These are phyloP conservation scores for Saccharomyces jurei DNA, from an alignment of 805 yeast genomes.

Conservation along the genomic window DNA sequence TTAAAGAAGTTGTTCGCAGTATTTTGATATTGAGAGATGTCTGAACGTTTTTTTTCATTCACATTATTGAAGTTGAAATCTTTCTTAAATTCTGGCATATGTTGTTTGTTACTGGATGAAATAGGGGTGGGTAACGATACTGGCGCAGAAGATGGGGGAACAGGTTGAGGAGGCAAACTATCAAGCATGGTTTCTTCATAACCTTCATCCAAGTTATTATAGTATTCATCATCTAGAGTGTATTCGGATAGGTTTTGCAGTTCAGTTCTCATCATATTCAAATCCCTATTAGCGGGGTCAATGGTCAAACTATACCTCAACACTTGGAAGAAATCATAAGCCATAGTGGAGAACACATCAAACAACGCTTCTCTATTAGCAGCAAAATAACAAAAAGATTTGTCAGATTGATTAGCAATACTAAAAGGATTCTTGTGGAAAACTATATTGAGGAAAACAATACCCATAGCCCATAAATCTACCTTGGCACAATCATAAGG, in stretches of 20 bases:
- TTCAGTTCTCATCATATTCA: constrained; percentile 52
- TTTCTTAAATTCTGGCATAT: constrained; percentile 13
- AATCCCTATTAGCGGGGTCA: constrained; percentile 78
- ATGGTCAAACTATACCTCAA: constrained; percentile 69
- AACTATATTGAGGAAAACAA: constrained; percentile 73
- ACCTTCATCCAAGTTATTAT: constrained; percentile 33
- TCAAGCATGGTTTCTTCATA: constrained; percentile 15
- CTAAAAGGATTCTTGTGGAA: constrained; percentile 84
- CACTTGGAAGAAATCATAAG: constrained; percentile 78
- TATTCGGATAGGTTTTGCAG: constrained; percentile 53
- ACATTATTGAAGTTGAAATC: background rate
- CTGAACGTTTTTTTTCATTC: background rate
- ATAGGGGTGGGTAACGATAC: constrained; percentile 27
- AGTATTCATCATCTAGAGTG: constrained; percentile 74
- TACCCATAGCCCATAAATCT: constrained; percentile 86
- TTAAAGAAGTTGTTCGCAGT: background rate
- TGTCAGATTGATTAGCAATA: constrained; percentile 73
- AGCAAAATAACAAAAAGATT: constrained; percentile 76
- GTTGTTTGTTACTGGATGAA: constrained; percentile 12
- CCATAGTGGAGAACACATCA: constrained; percentile 85
- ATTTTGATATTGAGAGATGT: background rate
- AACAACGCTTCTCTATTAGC: constrained; percentile 81
- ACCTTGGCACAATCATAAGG: constrained; percentile 72
- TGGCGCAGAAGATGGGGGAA: constrained; percentile 28
- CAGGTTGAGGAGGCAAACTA: constrained; percentile 13